These are phyloP conservation scores for Colletotrichum sp. DNA, from an alignment of 2,329 filamentous ascomycete genomes.

Conservation along the genomic window DNA sequence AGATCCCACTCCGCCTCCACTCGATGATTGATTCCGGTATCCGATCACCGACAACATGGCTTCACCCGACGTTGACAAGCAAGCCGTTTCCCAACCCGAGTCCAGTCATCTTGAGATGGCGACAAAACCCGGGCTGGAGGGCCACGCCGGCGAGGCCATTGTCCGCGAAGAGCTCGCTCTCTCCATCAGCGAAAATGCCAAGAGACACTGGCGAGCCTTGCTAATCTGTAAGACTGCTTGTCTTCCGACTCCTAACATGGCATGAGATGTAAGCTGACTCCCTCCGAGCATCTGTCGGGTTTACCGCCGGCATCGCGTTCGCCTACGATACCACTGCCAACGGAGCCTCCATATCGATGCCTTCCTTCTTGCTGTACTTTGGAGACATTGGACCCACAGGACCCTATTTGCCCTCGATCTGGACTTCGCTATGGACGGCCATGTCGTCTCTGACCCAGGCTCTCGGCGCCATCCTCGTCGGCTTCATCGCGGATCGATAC, in stretches of 20 bases:
- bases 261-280: not conserved
- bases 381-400: not conserved
- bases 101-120: not conserved
- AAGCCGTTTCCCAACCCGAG: not conserved
- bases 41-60: not conserved
- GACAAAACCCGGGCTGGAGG: not conserved
- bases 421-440: not conserved
- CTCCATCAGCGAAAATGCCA: not conserved
- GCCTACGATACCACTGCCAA: not conserved
- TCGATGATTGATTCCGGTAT: not conserved
- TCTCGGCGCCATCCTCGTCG: not conserved
- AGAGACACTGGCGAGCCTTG: not conserved
- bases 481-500: not conserved
- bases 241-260: not conserved
- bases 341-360: not conserved
- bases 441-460: not conserved
- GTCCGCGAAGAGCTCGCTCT: not conserved
- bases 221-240: not conserved
- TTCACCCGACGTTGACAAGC: not conserved
- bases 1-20: not conserved
- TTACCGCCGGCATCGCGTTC: not conserved
- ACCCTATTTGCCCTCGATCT: not conserved
- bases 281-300: not conserved
- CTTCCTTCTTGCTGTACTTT: not conserved
- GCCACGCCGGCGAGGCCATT: not conserved